Conservation (phyloP, 2,329 filamentous ascomycete species). For the Colletotrichum tabaci region DNA sequence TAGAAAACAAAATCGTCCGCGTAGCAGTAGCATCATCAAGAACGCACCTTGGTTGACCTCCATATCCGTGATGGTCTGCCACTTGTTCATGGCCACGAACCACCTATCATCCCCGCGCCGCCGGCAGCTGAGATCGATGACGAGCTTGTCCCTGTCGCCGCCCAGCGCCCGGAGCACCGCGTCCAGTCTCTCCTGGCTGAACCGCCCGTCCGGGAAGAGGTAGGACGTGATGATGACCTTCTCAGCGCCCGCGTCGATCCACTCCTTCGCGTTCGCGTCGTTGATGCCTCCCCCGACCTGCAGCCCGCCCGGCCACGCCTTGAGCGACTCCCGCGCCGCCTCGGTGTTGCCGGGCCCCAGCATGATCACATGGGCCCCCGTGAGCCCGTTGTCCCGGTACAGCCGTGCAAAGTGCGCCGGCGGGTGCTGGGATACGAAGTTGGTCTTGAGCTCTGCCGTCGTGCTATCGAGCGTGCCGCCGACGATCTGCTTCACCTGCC, state of each 20-base stretch:
- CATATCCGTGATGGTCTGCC: constrained; percentile 98
- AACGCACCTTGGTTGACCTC: constrained; percentile 82
- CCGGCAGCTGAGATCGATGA: constrained; percentile 95
- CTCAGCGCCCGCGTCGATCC: constrained; percentile 90
- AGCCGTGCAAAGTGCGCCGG: constrained; percentile 85
- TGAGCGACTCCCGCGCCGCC: constrained; percentile 83
- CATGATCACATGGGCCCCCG: constrained; percentile 96
- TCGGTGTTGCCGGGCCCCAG: constrained; percentile 89
- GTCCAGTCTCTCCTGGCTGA: constrained; percentile 83
- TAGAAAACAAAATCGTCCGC: background rate
- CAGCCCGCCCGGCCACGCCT: constrained; percentile 83
- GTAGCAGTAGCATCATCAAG: background rate
- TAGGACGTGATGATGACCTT: constrained; percentile 98
- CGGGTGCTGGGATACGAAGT: constrained; percentile 89
- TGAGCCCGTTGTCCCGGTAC: constrained; percentile 81
- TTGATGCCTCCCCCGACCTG: constrained; percentile 97
- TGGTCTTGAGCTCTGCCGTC: constrained; percentile 82
- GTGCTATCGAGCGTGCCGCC: constrained; percentile 87
- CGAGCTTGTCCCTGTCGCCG: constrained; percentile 83
- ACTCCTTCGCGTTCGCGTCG: constrained; percentile 85
- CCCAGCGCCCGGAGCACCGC: constrained; percentile 80
- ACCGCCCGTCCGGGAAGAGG: constrained; percentile 87
- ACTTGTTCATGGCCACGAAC: constrained; percentile 99
- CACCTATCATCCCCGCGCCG: constrained; percentile 79
- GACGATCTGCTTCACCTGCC: constrained; percentile 98